Base-by-base conservation (phyloP, 495 filamentous ascomycete species). In the Aspergillus affinis region DNA sequence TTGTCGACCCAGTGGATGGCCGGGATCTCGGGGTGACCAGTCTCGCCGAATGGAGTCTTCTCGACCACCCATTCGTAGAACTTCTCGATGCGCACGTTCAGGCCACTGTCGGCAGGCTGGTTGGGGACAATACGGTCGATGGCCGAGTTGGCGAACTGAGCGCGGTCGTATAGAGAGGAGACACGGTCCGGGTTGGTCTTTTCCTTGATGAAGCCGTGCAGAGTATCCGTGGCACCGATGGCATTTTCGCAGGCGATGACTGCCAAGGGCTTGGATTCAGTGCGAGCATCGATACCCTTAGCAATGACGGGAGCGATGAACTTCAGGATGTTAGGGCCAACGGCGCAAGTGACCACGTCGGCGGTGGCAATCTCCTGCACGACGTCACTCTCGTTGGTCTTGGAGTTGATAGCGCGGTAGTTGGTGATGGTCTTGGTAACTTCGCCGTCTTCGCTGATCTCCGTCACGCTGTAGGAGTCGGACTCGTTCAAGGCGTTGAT, bases 41-140 rank as follows among this genome's bases (percentile, higher is more conserved):
- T 70, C 46, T 82, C 78, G 56, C 84, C 77, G 77, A 96, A 97
- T 0, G 92, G 93, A 3, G 84, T 87, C 68, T 82, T 72, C 67
- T 98, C 94, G 49, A 97, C 92, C 10, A 92, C 94, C 94, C 94
- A 98, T 75, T 98, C 94, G 80, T 89, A 96, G 85, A 96, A 98
- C 75, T 90, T 91, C 82, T 98, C 94, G 60, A 98, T 92, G 65
- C 88, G 91, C 62, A 98, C 94, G 67, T 97, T 89, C 45, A 97
- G 81, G 45, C 91, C 92, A 19, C 84, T 78, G 70, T 90, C 80
- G 27, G 87, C 81, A 61, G 88, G 85, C 78, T 97, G 92, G 47
- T 86, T 86, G 8, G 95, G 94, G 10, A 97, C 94, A 68, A 98
- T 98, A 29, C 94, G 91, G 78, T 98, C 94, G 69, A 98, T 96